A percentile compares a stretch with the other conserved stretches of the same genome.
phyloP scores from a whole-genome alignment of 108 stramenopile genomes.

The Cyclotella baltica region DNA sequence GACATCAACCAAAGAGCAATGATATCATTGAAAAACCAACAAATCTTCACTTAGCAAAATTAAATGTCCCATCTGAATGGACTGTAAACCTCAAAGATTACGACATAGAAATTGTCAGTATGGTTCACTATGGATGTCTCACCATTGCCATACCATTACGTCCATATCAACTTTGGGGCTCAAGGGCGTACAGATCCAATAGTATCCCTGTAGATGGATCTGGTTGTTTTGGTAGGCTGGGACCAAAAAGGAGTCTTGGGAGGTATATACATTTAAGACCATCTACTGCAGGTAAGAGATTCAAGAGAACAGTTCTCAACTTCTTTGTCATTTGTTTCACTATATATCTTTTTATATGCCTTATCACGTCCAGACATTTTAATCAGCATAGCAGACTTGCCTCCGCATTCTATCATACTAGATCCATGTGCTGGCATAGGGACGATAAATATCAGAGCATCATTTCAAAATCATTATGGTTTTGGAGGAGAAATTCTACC shows the following conservation, averaged over 20 bases:
- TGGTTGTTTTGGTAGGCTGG: slow-evolving; percentile 17
- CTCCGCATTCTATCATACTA: slow-evolving; percentile 60
- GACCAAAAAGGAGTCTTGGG: slow-evolving; percentile 26
- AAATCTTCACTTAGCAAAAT: neutral
- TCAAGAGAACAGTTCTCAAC: neutral
- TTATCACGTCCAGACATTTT: slow-evolving; percentile 29
- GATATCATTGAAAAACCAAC: neutral
- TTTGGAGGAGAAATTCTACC: slow-evolving; percentile 70
- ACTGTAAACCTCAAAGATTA: slow-evolving; percentile 64
- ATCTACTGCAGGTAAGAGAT: slow-evolving; percentile 49
- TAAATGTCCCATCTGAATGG: slow-evolving; percentile 40
- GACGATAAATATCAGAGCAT: slow-evolving; percentile 30
- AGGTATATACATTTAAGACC: slow-evolving; percentile 61
- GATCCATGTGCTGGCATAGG: slow-evolving; percentile 82
- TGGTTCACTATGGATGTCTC: slow-evolving; percentile 36
- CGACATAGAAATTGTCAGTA: slow-evolving; percentile 62
- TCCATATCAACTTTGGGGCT: slow-evolving; percentile 61
- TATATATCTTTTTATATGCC: neutral
- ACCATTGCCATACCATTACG: slow-evolving; percentile 58
- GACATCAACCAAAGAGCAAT: neutral
- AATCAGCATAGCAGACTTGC: slow-evolving; percentile 49
- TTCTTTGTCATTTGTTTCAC: neutral
- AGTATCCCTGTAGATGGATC: slow-evolving; percentile 63
- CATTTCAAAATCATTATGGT: slow-evolving; percentile 12
- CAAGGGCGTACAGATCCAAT: slow-evolving; percentile 55